Evolutionary conservation across 2,329 filamentous ascomycete genomes (phyloP), one percentile per base, ranked within the genome.

Genomic region (Waltergamsia citrina): DNA sequence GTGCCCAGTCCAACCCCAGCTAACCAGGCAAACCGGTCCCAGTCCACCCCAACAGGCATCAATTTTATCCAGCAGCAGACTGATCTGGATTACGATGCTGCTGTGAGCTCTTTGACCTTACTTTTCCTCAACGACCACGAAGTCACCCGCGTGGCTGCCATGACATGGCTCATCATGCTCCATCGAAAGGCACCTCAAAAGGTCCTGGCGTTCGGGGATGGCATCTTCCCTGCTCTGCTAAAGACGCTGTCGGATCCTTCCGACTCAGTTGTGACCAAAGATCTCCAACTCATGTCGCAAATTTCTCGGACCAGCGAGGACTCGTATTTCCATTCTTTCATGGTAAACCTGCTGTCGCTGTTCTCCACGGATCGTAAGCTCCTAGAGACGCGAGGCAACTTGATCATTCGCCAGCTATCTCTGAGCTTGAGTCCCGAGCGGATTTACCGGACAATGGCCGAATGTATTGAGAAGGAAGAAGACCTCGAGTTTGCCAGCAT

Each of bases 401-500:
- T 98, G 23, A 98, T 98, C 41, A 96, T 98, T 44, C 75, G 93
- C 37, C 90, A 98, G 54, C 68, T 98, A 18, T 98, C 90, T 54
- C 75, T 94, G 39, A 94, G 85, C 39, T 67, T 98, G 19, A 95
- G 88, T 43, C 84, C 92, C 0, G 92, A 98, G 55, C 77, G 88
- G 29, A 98, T 98, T 38, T 98, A 96, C 51, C 78, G 92, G 21
- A 96, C 87, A 3, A 69, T 98, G 42, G 93, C 92, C 18, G 92
- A 98, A 48, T 95, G 92, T 46, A 83, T 98, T 8, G 92, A 96
- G 56, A 94, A 88, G 51, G 92, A 98, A 56, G 92, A 96, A 60
- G 92, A 98, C 53, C 78, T 98, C 27, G 93, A 98, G 54, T 98
- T 98, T 58, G 90, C 92, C 12, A 95, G 90, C 53, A 96, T 98